Conservation (phyloP, 2,329 filamentous ascomycete genomes). For the Fusarium cyanostomum region DNA sequence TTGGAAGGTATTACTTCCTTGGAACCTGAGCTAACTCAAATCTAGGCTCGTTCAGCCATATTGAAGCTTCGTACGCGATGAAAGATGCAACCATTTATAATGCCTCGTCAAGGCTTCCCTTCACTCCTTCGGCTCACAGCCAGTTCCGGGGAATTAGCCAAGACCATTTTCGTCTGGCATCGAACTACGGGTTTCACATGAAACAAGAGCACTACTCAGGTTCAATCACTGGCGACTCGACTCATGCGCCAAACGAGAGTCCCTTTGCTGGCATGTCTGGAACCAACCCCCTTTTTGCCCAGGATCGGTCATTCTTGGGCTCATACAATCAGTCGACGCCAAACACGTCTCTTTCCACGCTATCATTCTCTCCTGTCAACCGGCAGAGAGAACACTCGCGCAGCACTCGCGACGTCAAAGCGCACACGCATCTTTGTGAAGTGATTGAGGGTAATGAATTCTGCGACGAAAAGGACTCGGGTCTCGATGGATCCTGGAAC, state of each 20-base stretch:
- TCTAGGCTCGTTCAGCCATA: slow-evolving; percentile 41
- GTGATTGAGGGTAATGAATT: slow-evolving; percentile 30
- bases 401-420: slow-evolving; percentile 33
- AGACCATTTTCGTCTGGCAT: slow-evolving; percentile 42
- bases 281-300: slow-evolving; percentile 47
- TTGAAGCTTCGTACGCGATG: slow-evolving; percentile 44
- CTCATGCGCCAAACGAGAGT: slow-evolving; percentile 30
- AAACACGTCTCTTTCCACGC: slow-evolving; percentile 35
- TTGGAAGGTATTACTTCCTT: neutral
- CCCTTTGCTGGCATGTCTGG: slow-evolving; percentile 45
- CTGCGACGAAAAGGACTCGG: slow-evolving; percentile 39
- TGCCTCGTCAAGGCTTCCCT: slow-evolving; percentile 44
- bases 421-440: slow-evolving; percentile 42
- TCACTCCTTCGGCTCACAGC: slow-evolving; percentile 27
- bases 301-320: slow-evolving; percentile 45
- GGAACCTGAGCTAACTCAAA: slow-evolving; percentile 15
- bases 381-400: slow-evolving; percentile 33
- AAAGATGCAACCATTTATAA: slow-evolving; percentile 47
- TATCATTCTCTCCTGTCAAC: slow-evolving; percentile 47
- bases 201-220: slow-evolving; percentile 44
- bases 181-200: slow-evolving; percentile 36
- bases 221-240: slow-evolving; percentile 28
- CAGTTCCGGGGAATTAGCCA: slow-evolving; percentile 40
- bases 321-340: slow-evolving; percentile 39
- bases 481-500: slow-evolving; percentile 39